Base-by-base conservation (phyloP, 306 rosid genomes). In the Myrica gale region DNA sequence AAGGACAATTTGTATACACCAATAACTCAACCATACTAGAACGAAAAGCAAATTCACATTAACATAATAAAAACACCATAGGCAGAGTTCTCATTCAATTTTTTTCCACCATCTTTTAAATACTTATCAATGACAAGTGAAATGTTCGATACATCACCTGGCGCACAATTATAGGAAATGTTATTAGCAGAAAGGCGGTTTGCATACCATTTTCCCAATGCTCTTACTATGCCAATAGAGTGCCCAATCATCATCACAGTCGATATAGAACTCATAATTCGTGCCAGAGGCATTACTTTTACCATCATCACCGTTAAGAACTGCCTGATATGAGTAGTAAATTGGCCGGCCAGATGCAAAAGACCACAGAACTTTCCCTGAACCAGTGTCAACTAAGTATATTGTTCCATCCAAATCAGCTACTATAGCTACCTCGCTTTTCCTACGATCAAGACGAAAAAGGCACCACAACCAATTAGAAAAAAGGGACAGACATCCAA, bases 171-270 rank as follows among this genome's bases (percentile, higher is more conserved):
- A 75, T 32, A 46, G 20, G 39, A 44, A 44, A 65, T 26, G 73
- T 65, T 21, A 65, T 65, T 3, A 16, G 6, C 5, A 4, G 32
- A 39, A 42, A 66, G 12, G 46, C 3, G 7, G 48, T 17, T 65
- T 42, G 7, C 32, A 48, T 89, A 92, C 98, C 94, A 71, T 67
- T 92, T 66, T 85, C 72, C 88, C 92, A 74, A 85, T 74, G 80
- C 78, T 81, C 57, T 84, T 51, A 21, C 74, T 87, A 51, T 88
- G 88, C 68, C 77, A 55, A 73, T 88, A 90, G 80, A 93, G 74
- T 19, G 74, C 74, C 92, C 94, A 92, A 62, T 93, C 94, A 69
- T 91, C 92, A 71, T 96, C 98, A 4, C 88, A 87, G 55, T 93
- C 96, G 54, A 91, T 57, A 47, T 75, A 74, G 79, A 79, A 87